A percentile compares a stretch with the other conserved stretches of the same genome.
These are phyloP conservation scores for Curvularia sp. DNA, from an alignment of 2,329 filamentous ascomycete genomes.

Conservation along the genomic window DNA sequence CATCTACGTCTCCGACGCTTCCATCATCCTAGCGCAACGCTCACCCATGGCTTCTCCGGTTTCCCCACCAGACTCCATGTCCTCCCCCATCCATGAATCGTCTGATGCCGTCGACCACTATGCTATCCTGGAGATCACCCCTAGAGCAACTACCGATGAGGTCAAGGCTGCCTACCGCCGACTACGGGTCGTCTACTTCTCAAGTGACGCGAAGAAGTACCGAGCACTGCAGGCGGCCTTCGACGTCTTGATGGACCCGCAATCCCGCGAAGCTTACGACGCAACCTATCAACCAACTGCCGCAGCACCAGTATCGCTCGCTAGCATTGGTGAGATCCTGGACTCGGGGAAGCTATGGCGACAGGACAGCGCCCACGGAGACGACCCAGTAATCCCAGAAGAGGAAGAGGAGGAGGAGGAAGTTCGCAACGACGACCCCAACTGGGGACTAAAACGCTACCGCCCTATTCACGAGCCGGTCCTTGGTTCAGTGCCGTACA, in stretches of 20 bases:
- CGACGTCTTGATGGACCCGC: conserved; percentile 37
- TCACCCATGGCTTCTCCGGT: conserved; percentile 30
- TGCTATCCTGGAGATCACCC: conserved; percentile 34
- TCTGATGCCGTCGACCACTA: conserved; percentile 43
- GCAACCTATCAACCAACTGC: conserved; percentile 23
- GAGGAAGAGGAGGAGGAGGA: conserved; percentile 31
- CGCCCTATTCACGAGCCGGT: conserved; percentile 25
- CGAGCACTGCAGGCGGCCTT: conserved; percentile 41
- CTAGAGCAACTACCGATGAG: conserved; percentile 37
- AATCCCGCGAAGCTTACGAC: conserved; percentile 41
- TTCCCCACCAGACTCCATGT: conserved; percentile 21
- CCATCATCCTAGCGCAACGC: conserved; percentile 30
- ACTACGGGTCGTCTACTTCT: conserved; percentile 40
- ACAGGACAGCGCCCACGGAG: conserved; percentile 32
- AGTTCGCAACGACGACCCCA: conserved; percentile 31
- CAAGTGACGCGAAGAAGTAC: conserved; percentile 39
- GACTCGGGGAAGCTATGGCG: conserved; percentile 32
- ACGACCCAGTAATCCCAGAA: conserved; percentile 20
- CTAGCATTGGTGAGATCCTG: conserved; percentile 22
- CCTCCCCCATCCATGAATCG: conserved; percentile 25
- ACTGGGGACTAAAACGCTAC: conserved; percentile 37
- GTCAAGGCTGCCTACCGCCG: conserved; percentile 39
- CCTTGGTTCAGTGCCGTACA: conserved; percentile 35
- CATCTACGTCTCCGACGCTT: conserved; percentile 38
- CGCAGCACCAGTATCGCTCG: conserved; percentile 11